Evolutionary conservation across 768 basidiomycete species (phyloP).

Genomic region (Pisolithus marmoratus): DNA sequence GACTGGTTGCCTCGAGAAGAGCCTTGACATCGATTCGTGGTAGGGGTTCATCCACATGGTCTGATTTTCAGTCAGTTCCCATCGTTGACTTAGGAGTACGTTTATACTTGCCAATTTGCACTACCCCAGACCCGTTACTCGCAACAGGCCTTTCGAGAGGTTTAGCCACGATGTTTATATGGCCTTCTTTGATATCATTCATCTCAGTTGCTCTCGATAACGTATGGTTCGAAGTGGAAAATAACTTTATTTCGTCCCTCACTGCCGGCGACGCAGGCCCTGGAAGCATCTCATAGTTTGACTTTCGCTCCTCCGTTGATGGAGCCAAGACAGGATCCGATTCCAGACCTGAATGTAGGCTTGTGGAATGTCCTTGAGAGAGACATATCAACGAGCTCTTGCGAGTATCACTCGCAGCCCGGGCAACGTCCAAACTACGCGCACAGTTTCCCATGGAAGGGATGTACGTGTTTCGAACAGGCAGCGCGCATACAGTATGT

Average conservation of each 20-base stretch:
- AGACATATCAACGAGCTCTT: conserved; percentile 10
- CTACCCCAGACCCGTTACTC: conserved; percentile 8
- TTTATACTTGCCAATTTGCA: conserved; percentile 31
- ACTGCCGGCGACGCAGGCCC: conserved; percentile 58
- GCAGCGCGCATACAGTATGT: conserved; percentile 22
- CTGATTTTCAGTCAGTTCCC: conserved; percentile 19
- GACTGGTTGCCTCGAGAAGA: conserved; percentile 31
- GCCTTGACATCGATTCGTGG: conserved; percentile 44
- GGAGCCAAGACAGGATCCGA: conserved; percentile 10
- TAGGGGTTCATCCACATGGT: conserved; percentile 37
- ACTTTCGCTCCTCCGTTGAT: conserved; percentile 52
- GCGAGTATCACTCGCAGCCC: conserved; percentile 41
- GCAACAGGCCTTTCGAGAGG: background rate
- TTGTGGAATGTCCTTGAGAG: background rate
- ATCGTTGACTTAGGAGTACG: background rate
- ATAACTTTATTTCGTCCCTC: conserved; percentile 62
- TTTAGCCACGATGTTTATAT: background rate
- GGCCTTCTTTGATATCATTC: conserved; percentile 29
- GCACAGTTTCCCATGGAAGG: conserved; percentile 66
- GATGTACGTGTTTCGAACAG: conserved; percentile 47
- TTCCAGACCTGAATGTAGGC: background rate
- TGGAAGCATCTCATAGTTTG: conserved; percentile 65
- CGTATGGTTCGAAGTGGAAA: conserved; percentile 48
- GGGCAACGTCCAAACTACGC: conserved; percentile 76
- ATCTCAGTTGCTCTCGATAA: conserved; percentile 39